Evolutionary conservation across 1,284 basidiomycete genomes (phyloP).

Genomic region (Trichosporon sp.): DNA sequence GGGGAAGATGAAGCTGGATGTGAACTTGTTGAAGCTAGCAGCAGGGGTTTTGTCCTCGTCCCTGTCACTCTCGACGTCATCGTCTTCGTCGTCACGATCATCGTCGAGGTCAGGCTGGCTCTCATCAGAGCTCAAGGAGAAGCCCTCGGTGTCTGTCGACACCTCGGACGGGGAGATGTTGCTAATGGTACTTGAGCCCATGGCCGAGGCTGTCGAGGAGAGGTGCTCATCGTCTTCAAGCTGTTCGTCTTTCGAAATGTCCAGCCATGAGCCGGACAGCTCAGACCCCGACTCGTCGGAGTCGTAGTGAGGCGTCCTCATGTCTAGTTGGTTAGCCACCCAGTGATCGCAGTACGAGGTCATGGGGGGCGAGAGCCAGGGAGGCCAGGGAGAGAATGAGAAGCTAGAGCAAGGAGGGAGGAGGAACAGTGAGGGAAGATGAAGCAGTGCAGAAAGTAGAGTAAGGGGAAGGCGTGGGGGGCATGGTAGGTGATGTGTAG

Average conservation of each 20-base stretch:
- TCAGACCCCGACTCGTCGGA: conserved; percentile 4
- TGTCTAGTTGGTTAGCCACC: conserved; percentile 9
- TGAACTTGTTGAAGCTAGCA: conserved; percentile 8
- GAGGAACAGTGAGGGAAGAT: background rate
- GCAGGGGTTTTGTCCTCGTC: conserved; percentile 2
- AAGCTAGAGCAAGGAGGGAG: background rate
- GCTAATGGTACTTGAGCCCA: conserved; percentile 13
- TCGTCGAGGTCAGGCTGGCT: background rate
- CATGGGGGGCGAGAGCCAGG: background rate
- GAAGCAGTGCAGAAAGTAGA: background rate
- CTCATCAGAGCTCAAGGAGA: conserved; percentile 7
- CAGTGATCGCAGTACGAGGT: conserved; percentile 19
- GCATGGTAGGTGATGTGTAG: background rate
- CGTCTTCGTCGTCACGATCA: background rate
- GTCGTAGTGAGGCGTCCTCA: conserved; percentile 1
- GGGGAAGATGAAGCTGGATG: conserved; percentile 21
- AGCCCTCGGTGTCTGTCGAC: conserved; percentile 10
- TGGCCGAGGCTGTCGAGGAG: conserved; percentile 10
- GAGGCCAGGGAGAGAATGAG: background rate
- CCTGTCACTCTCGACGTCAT: background rate
- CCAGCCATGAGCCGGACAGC: background rate
- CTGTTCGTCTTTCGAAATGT: conserved; percentile 4
- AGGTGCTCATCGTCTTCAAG: conserved; percentile 15
- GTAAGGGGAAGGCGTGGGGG: background rate
- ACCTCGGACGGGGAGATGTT: conserved; percentile 12